Conservation (phyloP, 2,329 filamentous ascomycete species). For the Penicillium sp. region DNA sequence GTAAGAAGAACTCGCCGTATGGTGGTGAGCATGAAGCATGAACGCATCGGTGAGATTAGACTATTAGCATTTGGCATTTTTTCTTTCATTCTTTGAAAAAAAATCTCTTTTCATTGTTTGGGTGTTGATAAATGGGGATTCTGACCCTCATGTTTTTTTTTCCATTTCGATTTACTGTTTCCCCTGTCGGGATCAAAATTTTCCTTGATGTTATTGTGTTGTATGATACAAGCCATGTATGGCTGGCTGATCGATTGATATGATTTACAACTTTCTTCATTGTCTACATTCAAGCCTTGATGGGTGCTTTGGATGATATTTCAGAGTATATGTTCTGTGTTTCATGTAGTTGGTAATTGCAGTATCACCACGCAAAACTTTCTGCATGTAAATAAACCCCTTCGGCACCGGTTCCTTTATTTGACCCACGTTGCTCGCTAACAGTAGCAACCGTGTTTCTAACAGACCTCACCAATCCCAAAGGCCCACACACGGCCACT, state of each 20-base stretch:
- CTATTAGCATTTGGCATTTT: background rate
- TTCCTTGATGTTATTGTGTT: background rate
- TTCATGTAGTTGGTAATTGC: background rate
- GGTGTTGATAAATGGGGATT: background rate
- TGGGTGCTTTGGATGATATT: background rate
- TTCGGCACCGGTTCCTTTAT: too few species aligned
- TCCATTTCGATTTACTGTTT: background rate
- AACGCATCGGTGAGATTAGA: background rate
- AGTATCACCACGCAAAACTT: too few species aligned
- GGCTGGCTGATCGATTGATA: background rate
- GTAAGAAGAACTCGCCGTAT: constrained; percentile 2
- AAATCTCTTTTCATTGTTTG: background rate
- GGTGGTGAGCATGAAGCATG: constrained; percentile 4
- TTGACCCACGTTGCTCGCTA: too few species aligned
- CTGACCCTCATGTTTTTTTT: background rate
- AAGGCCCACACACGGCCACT: too few species aligned
- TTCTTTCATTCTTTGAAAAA: background rate
- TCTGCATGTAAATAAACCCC: too few species aligned
- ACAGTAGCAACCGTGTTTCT: too few species aligned
- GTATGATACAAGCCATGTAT: background rate
- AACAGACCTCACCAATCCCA: too few species aligned
- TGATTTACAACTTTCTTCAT: too few species aligned
- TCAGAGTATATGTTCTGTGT: background rate
- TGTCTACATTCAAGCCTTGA: background rate
- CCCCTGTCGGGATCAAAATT: background rate